Percentiles rank a stretch among this genome's conserved stretches.
These are phyloP conservation scores for Rosa chinensis DNA, from an alignment of 306 rosid genomes.

Conservation along the genomic window DNA sequence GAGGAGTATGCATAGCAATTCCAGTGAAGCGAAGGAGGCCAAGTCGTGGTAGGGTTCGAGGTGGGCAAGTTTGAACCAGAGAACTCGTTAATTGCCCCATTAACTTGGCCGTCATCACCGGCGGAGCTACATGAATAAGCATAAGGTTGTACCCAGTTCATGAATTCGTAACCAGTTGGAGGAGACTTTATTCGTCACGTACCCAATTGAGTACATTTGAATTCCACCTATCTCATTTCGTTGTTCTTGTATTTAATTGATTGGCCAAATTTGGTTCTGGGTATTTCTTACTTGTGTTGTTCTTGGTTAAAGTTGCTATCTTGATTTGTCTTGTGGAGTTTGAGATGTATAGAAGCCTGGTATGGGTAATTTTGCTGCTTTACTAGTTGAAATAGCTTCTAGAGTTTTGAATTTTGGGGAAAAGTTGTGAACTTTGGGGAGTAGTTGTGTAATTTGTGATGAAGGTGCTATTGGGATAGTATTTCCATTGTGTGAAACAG, in stretches of 20 bases:
- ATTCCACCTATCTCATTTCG: background rate
- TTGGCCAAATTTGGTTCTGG: slow-evolving; percentile 2
- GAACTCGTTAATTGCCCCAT: too few relatives aligned
- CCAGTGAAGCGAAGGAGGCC: too few relatives aligned
- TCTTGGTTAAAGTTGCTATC: background rate
- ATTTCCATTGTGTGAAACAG: too few relatives aligned
- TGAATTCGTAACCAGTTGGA: too few relatives aligned
- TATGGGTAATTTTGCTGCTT: background rate
- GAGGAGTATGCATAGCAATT: too few relatives aligned
- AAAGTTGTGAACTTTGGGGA: slow-evolving; percentile 10
- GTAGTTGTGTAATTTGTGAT: slow-evolving; percentile 1
- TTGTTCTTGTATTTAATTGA: slow-evolving; percentile 4
- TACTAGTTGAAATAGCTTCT: background rate
- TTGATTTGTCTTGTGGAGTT: slow-evolving; percentile 5
- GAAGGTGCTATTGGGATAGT: background rate
- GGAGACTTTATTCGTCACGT: background rate
- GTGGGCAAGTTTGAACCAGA: too few relatives aligned
- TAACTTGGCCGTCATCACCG: too few relatives aligned
- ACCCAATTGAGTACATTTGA: slow-evolving; percentile 13
- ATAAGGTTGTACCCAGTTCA: too few relatives aligned
- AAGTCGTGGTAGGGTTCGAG: too few relatives aligned
- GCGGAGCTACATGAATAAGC: too few relatives aligned
- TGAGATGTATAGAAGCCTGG: background rate
- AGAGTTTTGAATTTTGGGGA: background rate
- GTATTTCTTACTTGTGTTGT: background rate